Base-by-base conservation (phyloP, 768 basidiomycete genomes). In the Naganishia kalamii region DNA sequence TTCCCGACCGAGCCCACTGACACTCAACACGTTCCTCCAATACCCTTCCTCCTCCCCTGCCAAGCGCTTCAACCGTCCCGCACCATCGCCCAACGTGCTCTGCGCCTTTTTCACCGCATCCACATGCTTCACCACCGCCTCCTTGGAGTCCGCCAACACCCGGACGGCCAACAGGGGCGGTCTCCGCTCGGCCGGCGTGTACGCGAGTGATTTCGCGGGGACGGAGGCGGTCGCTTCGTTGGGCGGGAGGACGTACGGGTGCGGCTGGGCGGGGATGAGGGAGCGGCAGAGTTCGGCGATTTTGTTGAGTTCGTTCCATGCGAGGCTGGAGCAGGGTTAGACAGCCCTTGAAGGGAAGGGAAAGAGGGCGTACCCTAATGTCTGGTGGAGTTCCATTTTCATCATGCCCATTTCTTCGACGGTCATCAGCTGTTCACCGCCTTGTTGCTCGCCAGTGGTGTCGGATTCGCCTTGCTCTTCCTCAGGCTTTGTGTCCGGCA, bases 251-350 rank as follows among this genome's bases (percentile, higher is more conserved):
- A 46, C 40, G 43, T 68, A 61, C 3, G 65, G 57, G n/a, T 62
- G 40, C 10, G 60, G 46, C 35, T 63, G 49, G 13, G 33, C 4
- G 7, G 66, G 47, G 12, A 63, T 62, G 2, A 68, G 52, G 1
- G 62, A 63, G 4, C 62, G 51, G 49, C 51, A 63, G 5, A 68
- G 35, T 30, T 68, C 51, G 23, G 49, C 37, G 25, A 63, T 68
- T n/a, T 47, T 54, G 41, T 63, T 61, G 29, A 68, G 51, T 25
- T 68, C 41, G 44, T 41, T 47, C 61, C 62, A 68, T n/a, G 66
- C 66, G 7, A 37, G n/a, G 13, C 66, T 68, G 46, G 48, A n/a
- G 32, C 46, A 23, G 3, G 7, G 27, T 27, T 19, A 6, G 46
- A 29, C 17, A 23, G 4, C 21, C 25, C 49, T 6, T 23, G 48